Percentiles rank a stretch among this genome's conserved stretches.
These are phyloP conservation scores for Escovopsis sp. DNA, from an alignment of 2,329 filamentous ascomycete genomes.

Conservation along the genomic window DNA sequence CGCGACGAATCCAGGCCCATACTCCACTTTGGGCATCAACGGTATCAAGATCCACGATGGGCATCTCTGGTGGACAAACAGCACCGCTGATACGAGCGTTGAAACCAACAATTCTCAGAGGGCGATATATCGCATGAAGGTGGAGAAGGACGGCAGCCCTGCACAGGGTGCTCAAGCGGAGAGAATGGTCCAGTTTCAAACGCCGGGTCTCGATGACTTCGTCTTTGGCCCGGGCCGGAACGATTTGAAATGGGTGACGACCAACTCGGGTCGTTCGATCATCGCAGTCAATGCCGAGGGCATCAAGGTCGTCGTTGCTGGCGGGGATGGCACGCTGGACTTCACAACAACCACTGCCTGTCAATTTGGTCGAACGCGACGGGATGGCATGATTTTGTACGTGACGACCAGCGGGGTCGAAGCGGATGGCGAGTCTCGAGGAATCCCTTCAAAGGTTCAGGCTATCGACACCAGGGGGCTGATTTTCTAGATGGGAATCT, in stretches of 20 bases:
- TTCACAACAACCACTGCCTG: not conserved
- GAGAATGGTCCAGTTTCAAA: not conserved
- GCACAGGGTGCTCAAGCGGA: not conserved
- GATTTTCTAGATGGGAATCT: not conserved
- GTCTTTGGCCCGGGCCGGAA: not conserved
- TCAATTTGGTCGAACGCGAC: slow-evolving; percentile 1
- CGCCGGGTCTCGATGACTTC: not conserved
- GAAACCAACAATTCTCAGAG: not conserved
- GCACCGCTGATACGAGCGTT: not conserved
- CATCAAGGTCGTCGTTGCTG: not conserved
- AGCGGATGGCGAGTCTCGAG: not conserved
- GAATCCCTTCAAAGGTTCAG: not conserved
- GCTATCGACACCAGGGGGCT: slow-evolving; percentile 1
- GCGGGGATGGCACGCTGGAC: not conserved
- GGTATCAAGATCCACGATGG: slow-evolving; percentile 1
- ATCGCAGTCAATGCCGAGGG: not conserved
- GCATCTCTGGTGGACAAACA: slow-evolving; percentile 1
- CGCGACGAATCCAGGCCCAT: not conserved
- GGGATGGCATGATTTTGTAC: not conserved
- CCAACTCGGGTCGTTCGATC: not conserved
- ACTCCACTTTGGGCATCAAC: not conserved
- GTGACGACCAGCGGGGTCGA: not conserved
- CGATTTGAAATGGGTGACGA: not conserved
- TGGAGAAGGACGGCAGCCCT: not conserved
- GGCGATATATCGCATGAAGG: not conserved